Conservation (phyloP, 129 eudicot species). For the Pulicaria dysenterica region DNA sequence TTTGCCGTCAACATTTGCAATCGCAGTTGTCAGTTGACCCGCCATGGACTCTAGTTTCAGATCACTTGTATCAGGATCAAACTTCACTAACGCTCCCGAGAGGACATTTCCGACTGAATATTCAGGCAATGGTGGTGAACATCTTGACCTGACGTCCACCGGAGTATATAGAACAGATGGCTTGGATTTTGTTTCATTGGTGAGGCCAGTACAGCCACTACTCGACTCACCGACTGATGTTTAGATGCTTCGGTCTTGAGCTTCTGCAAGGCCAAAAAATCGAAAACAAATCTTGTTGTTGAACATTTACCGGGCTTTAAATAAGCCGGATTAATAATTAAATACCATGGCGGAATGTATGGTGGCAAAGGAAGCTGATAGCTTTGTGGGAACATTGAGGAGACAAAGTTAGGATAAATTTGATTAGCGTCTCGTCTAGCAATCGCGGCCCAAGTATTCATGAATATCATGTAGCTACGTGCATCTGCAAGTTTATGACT, state of each 20-base stretch:
- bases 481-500: constrained; percentile 35
- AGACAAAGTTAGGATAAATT: constrained; percentile 13
- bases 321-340: not conserved
- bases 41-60: constrained; percentile 14
- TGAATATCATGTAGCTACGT: constrained; percentile 8
- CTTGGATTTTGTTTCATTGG: not conserved
- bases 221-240: not conserved
- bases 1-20: not conserved
- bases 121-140: constrained; percentile 31
- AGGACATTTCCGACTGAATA: constrained; percentile 20
- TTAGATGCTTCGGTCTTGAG: constrained; percentile 26
- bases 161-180: constrained; percentile 12
- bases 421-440: not conserved
- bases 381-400: constrained; percentile 28
- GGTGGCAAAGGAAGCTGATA: not conserved
- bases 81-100: not conserved
- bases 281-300: constrained; percentile 30
- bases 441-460: constrained; percentile 37
- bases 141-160: constrained; percentile 7
- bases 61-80: not conserved
- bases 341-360: constrained; percentile 2
- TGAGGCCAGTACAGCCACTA: constrained; percentile 20
- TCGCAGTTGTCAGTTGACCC: not conserved
- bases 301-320: constrained; percentile 13
- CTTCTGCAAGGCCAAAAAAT: constrained; percentile 14